Evolutionary conservation across 2,329 filamentous ascomycete species (phyloP).

Genomic region (Fusarium miscanthi): DNA sequence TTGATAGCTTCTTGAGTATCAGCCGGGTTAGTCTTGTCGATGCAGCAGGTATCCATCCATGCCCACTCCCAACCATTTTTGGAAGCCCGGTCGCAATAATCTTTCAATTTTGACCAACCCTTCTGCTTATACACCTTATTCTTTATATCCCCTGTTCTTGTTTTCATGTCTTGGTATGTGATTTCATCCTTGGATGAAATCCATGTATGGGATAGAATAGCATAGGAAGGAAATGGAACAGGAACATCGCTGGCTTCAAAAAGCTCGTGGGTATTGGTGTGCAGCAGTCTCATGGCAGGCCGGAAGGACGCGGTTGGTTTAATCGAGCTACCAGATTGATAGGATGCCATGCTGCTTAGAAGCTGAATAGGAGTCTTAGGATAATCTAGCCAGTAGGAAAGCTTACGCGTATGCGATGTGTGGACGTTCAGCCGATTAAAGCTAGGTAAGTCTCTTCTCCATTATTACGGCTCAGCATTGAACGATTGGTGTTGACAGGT

Average conservation of each 20-base stretch:
- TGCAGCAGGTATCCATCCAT: neutral
- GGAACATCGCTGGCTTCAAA: neutral
- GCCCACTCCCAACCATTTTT: neutral
- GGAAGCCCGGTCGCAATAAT: neutral
- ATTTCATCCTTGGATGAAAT: neutral
- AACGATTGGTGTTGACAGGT: no score
- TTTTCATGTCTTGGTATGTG: neutral
- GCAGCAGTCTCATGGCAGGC: neutral
- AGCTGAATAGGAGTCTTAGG: no score
- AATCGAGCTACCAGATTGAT: no score
- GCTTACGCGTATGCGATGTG: no score
- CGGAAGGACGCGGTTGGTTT: no score
- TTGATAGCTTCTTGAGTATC: neutral
- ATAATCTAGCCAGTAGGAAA: no score
- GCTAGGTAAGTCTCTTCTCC: no score
- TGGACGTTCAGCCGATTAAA: no score
- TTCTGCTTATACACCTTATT: neutral
- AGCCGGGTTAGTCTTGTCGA: neutral
- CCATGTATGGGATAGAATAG: neutral
- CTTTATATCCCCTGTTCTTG: neutral
- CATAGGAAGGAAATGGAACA: fast-evolving
- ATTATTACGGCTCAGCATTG: no score
- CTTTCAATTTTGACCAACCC: neutral
- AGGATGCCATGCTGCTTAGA: no score
- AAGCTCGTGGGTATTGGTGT: fast-evolving